Conservation (phyloP, 1,139 yeast species). For the Taphrina communis region DNA sequence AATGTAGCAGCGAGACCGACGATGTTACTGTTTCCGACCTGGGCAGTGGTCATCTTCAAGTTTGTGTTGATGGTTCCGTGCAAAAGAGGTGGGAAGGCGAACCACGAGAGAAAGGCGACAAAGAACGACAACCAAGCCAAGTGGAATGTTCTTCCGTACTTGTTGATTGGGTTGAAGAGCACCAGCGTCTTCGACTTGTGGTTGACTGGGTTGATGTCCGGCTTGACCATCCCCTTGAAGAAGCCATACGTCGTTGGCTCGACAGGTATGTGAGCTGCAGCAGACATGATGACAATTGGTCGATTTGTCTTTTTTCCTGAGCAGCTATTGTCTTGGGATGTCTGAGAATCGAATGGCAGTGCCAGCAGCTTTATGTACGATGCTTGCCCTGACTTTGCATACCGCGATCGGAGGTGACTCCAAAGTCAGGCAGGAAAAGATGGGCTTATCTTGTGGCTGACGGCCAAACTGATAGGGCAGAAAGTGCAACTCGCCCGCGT, state of each 20-base stretch:
- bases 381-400: no score
- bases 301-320: not conserved
- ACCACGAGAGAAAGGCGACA: slow-evolving; percentile 53
- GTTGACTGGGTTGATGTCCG: slow-evolving; percentile 50
- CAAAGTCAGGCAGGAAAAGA: not conserved
- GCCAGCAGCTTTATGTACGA: slow-evolving; percentile 6
- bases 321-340: not conserved
- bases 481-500: not conserved
- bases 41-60: slow-evolving; percentile 49
- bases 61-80: slow-evolving; percentile 48
- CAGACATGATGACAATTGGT: slow-evolving; percentile 10
- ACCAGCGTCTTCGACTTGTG: slow-evolving; percentile 51
- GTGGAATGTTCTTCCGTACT: slow-evolving; percentile 50
- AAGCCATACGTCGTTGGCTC: slow-evolving; percentile 15
- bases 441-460: slow-evolving; percentile 20
- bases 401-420: no score
- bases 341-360: not conserved
- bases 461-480: slow-evolving; percentile 6
- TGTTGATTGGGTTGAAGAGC: slow-evolving; percentile 49
- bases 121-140: slow-evolving; percentile 52
- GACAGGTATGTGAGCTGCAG: slow-evolving; percentile 3
- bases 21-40: slow-evolving; percentile 52
- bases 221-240: slow-evolving; percentile 42
- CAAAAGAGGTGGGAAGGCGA: slow-evolving; percentile 53
- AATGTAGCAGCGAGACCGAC: slow-evolving; percentile 52